Percentiles rank a stretch among this genome's conserved stretches.
These are phyloP conservation scores for Emericellopsis terricola DNA, from an alignment of 495 filamentous ascomycete genomes.

Conservation along the genomic window DNA sequence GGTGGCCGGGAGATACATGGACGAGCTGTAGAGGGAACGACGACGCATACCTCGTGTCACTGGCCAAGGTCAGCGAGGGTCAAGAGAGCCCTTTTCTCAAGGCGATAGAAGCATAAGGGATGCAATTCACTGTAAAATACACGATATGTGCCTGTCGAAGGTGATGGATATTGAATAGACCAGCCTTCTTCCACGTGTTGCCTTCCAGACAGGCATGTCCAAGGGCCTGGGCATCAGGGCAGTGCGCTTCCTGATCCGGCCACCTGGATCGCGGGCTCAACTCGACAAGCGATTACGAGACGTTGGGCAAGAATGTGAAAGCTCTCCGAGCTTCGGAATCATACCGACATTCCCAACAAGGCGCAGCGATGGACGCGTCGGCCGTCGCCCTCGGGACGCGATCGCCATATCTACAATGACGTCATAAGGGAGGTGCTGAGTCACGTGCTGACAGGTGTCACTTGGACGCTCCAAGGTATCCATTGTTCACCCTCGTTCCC, in stretches of 20 bases:
- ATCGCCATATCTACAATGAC: too few species aligned
- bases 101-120: slow-evolving; percentile 10
- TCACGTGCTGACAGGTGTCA: too few species aligned
- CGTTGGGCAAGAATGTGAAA: slow-evolving; percentile 13
- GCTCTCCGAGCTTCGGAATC: slow-evolving; percentile 7
- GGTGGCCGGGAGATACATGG: slow-evolving; percentile 35
- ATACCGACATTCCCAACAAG: slow-evolving; percentile 7
- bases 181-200: too few species aligned
- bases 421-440: too few species aligned
- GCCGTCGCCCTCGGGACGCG: too few species aligned
- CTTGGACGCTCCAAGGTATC: too few species aligned
- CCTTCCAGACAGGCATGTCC: too few species aligned
- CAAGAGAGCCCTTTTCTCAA: slow-evolving; percentile 33
- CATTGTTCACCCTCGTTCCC: too few species aligned
- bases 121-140: too few species aligned
- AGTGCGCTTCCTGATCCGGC: slow-evolving; percentile 16
- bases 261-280: slow-evolving; percentile 12
- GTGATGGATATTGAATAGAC: too few species aligned
- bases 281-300: slow-evolving; percentile 10
- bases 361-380: too few species aligned
- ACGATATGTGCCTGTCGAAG: too few species aligned
- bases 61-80: slow-evolving; percentile 34
- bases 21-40: slow-evolving; percentile 23
- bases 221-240: slow-evolving; percentile 7
- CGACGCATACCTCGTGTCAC: slow-evolving; percentile 25